A percentile compares a stretch with the other conserved stretches of the same genome.
Conservation (phyloP, 345 rosid species). For the Linum trigynum region DNA sequence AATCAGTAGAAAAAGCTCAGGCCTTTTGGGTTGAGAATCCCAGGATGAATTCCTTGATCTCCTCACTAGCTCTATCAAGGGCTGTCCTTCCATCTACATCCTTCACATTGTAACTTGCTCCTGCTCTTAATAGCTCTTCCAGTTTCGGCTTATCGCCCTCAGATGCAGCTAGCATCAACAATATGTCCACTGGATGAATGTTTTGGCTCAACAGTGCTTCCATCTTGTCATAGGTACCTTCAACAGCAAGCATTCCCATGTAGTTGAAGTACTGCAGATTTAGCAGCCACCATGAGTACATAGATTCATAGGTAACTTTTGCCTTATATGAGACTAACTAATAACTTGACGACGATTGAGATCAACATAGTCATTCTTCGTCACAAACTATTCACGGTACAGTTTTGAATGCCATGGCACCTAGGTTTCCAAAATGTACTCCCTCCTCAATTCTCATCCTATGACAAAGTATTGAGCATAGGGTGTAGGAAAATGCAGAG, state of each 20-base stretch:
- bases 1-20: conserved; percentile 17
- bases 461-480: too few species aligned
- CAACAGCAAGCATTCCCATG: conserved; percentile 94
- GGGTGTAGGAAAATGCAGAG: too few species aligned
- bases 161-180: conserved; percentile 65
- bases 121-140: conserved; percentile 81
- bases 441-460: too few species aligned
- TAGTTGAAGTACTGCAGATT: conserved; percentile 76
- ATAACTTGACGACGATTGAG: too few species aligned
- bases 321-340: too few species aligned
- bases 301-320: too few species aligned
- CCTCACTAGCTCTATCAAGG: conserved; percentile 50
- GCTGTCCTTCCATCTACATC: conserved; percentile 75
- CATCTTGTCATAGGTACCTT: conserved; percentile 87
- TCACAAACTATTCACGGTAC: too few species aligned
- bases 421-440: too few species aligned
- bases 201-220: conserved; percentile 63
- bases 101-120: conserved; percentile 53
- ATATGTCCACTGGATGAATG: conserved; percentile 84
- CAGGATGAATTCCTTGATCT: conserved; percentile 57
- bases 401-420: too few species aligned
- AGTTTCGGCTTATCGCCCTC: conserved; percentile 84
- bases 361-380: too few species aligned
- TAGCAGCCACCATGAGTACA: background rate
- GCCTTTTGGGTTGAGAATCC: conserved; percentile 52